Conservation (phyloP, 176 grass and related monocot genomes). For the Hyparrhenia diplandra region DNA sequence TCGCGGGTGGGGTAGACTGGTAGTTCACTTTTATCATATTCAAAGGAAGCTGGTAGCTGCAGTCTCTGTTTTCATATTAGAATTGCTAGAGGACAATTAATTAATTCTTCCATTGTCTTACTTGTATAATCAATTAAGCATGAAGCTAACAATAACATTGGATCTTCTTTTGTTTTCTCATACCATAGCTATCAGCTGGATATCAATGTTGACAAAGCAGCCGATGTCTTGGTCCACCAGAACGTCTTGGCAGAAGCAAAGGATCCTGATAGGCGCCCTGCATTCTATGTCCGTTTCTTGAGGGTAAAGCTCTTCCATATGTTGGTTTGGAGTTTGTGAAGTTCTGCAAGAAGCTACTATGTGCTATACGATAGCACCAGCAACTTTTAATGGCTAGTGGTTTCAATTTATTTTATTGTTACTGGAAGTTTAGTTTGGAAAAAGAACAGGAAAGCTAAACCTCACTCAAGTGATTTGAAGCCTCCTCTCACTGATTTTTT, state of each 20-base stretch:
- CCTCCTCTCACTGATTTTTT: neutral
- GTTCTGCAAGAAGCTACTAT: conserved; percentile 15
- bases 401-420: neutral
- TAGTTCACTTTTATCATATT: neutral
- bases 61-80: neutral
- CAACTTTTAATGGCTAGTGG: conserved; percentile 26
- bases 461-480: neutral
- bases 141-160: conserved; percentile 23
- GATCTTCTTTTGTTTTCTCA: conserved; percentile 21
- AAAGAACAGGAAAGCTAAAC: neutral
- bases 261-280: conserved; percentile 69
- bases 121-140: conserved; percentile 3
- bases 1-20: neutral
- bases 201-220: conserved; percentile 74
- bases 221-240: conserved; percentile 66
- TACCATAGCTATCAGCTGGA: conserved; percentile 68
- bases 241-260: conserved; percentile 68
- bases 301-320: conserved; percentile 49
- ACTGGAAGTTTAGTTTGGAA: neutral
- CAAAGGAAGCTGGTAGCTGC: too few species aligned
- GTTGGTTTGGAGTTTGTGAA: conserved; percentile 22
- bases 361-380: neutral
- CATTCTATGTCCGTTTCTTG: conserved; percentile 68
- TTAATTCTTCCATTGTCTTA: conserved; percentile 11
- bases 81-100: conserved; percentile 21